A percentile compares a stretch with the other conserved stretches of the same genome.
phyloP scores from a whole-genome alignment of 2,329 filamentous ascomycete genomes.

The Madurella mycetomatis region DNA sequence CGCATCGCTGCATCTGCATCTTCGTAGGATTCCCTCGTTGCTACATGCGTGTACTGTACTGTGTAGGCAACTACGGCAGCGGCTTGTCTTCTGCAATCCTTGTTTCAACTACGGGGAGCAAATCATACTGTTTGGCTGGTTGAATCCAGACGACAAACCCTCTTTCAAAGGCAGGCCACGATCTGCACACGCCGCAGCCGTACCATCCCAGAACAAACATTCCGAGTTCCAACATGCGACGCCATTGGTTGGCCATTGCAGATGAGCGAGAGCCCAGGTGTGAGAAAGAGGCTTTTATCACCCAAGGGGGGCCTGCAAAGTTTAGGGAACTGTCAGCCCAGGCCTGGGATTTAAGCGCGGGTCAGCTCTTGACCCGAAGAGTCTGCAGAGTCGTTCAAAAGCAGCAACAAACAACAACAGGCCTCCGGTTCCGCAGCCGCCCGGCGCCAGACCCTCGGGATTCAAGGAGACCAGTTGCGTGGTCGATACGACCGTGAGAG shows the following conservation, averaged over 20 bases:
- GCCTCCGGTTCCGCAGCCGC: slow-evolving; percentile 12
- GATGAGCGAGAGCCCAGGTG: no score
- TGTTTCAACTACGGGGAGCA: neutral
- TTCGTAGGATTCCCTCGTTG: neutral
- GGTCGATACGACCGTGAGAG: neutral
- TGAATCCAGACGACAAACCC: neutral
- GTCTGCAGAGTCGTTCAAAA: neutral
- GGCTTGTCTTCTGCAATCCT: neutral
- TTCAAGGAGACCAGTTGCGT: neutral
- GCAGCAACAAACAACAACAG: neutral
- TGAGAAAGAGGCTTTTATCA: neutral
- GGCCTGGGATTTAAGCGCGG: no score
- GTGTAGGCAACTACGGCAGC: neutral
- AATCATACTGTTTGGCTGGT: neutral
- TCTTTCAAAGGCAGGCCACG: neutral
- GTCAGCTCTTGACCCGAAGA: neutral
- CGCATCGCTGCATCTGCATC: neutral
- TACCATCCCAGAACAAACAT: no score
- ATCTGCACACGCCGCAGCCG: no score
- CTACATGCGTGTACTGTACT: no score
- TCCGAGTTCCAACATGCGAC: no score
- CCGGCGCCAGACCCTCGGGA: slow-evolving; percentile 12
- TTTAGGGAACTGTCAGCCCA: no score
- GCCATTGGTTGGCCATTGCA: no score
- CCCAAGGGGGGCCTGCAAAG: no score